Conservation (phyloP, 495 filamentous ascomycete genomes). For the Aspergillus heteromorphus region DNA sequence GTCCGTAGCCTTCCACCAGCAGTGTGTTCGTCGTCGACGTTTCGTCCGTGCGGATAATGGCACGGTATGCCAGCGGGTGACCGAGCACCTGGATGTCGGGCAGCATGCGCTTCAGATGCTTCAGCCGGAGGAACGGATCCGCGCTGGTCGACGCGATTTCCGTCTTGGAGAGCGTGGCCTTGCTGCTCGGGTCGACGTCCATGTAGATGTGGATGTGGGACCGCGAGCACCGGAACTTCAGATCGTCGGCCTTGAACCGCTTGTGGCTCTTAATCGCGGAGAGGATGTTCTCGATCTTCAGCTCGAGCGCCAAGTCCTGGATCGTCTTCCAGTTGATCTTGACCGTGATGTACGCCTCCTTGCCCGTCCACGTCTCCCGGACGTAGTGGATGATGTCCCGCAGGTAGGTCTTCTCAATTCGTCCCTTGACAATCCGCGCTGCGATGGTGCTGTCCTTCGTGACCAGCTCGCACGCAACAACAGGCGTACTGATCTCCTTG, state of each 20-base stretch:
- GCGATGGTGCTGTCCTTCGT: slow-evolving; percentile 63
- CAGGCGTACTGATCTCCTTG: slow-evolving; percentile 85
- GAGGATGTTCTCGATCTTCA: slow-evolving; percentile 63
- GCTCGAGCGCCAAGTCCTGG: slow-evolving; percentile 68
- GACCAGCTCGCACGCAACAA: slow-evolving; percentile 78
- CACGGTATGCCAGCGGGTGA: slow-evolving; percentile 77
- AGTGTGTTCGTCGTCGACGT: slow-evolving; percentile 58
- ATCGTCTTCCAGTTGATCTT: slow-evolving; percentile 74
- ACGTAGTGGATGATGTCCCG: slow-evolving; percentile 63
- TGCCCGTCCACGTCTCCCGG: slow-evolving; percentile 74
- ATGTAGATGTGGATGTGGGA: slow-evolving; percentile 54
- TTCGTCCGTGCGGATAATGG: slow-evolving; percentile 78
- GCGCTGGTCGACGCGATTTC: slow-evolving; percentile 50
- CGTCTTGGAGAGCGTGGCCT: slow-evolving; percentile 47
- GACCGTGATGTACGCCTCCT: slow-evolving; percentile 67
- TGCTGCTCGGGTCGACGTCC: slow-evolving; percentile 52
- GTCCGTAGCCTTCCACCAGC: slow-evolving; percentile 90
- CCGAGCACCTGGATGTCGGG: slow-evolving; percentile 78
- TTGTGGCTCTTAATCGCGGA: slow-evolving; percentile 67
- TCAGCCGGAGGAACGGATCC: slow-evolving; percentile 75
- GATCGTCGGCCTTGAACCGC: slow-evolving; percentile 64
- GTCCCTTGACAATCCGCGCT: slow-evolving; percentile 81
- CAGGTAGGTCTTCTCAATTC: slow-evolving; percentile 66
- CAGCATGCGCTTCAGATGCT: slow-evolving; percentile 74
- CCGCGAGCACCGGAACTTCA: slow-evolving; percentile 42